Base-by-base conservation (phyloP, 805 yeast species). In the Schizosaccharomyces cryophilus region DNA sequence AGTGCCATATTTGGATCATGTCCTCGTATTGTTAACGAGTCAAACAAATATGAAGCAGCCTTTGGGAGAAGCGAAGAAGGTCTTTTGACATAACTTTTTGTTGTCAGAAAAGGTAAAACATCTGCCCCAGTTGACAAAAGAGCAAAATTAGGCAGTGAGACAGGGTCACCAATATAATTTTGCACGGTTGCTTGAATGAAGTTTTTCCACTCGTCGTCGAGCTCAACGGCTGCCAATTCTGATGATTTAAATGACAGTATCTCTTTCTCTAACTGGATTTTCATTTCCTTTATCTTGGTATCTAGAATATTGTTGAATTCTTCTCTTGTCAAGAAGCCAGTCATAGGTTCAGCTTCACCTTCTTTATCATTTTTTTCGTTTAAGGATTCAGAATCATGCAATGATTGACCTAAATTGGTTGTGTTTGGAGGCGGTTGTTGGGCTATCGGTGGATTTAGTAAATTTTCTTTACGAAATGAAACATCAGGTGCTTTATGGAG, bases 61-160 rank as follows among this genome's bases (percentile, higher is more conserved):
- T 19, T 51, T 35, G 55, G 45, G n/a, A 59, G 9, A 15, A 61
- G 21, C 11, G 61, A 13, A 42, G 38, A 19, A 6, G 58, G 61
- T 21, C 48, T n/a, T 11, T 13, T 59, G 13, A 45, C 38, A 31
- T 59, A 66, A 19, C 66, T 65, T 21, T 61, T 54, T 0, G 66
- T 60, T 5, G 72, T 70, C n/a, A 63, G 26, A 7, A 60, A 55
- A 4, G 64, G 64, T 38, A 66, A 65, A 29, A 67, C 62, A 2
- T 64, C 56, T 2, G 71, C 68, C 1, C 72, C 72, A 51, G 62
- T 51, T 51, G 56, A 51, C 17, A 51, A 29, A 21, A 51, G 26
- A 17, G 56, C 56, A 51, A 51, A 51, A 21, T 51, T 51, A 5
- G 56, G 56, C 7, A 21, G 21, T 1, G 56, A 21, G 26, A 51